A percentile compares a stretch with the other conserved stretches of the same genome.
These are phyloP conservation scores for Straminergon stramineum DNA, from an alignment of 225 moss, liverwort and hornwort genomes.

Conservation along the genomic window DNA sequence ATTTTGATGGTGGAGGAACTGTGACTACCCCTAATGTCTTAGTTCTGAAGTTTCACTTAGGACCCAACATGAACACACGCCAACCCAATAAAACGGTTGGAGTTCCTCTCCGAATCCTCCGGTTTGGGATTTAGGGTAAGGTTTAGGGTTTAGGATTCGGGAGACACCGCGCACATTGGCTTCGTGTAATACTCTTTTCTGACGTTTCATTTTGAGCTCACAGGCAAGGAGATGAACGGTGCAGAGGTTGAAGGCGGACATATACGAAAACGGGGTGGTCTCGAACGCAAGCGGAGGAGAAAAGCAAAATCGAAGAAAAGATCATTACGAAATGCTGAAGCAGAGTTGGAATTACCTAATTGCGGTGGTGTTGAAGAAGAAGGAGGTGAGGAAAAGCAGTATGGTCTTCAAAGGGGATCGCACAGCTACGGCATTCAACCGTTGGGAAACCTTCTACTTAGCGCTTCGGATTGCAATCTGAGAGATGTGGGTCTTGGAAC, in stretches of 20 bases:
- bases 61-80: not conserved
- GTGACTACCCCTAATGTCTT: too few species aligned
- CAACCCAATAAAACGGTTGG: too few species aligned
- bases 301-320: not conserved
- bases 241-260: not conserved
- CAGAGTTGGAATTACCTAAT: not conserved
- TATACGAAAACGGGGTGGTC: not conserved
- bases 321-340: not conserved
- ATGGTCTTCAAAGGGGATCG: conserved; percentile 56
- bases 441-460: conserved; percentile 65
- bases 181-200: not conserved
- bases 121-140: not conserved
- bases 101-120: not conserved
- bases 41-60: too few species aligned
- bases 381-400: conserved; percentile 15
- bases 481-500: conserved; percentile 59
- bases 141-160: not conserved
- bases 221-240: not conserved
- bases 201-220: not conserved
- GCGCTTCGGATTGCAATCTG: conserved; percentile 38
- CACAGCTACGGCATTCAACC: conserved; percentile 85
- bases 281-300: conserved; percentile 5
- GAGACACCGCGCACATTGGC: not conserved
- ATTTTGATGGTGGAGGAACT: too few species aligned
- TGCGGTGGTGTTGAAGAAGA: not conserved